These are phyloP conservation scores for Boechera stricta DNA, from an alignment of 345 rosid species.

Conservation along the genomic window DNA sequence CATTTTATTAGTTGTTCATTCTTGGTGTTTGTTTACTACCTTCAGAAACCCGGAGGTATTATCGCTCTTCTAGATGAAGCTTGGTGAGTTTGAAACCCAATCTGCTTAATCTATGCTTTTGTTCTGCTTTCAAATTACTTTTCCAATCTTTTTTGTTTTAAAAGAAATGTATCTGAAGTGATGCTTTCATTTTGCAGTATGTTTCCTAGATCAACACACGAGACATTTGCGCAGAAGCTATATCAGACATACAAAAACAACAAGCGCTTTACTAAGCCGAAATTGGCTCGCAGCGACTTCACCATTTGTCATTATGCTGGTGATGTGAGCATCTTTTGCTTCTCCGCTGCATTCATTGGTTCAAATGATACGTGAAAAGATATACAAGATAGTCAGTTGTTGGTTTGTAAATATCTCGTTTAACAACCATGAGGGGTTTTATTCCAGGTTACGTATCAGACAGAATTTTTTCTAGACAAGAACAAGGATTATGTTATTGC, in stretches of 20 bases:
- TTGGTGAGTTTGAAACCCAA: slow-evolving; percentile 64
- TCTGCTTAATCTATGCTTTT: not conserved
- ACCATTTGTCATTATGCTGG: slow-evolving; percentile 99
- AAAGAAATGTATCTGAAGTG: slow-evolving; percentile 25
- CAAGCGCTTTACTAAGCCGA: slow-evolving; percentile 93
- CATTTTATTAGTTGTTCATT: slow-evolving; percentile 21
- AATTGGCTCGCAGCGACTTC: slow-evolving; percentile 94
- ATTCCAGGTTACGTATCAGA: slow-evolving; percentile 93
- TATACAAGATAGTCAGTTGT: slow-evolving; percentile 22
- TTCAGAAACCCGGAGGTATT: slow-evolving; percentile 99
- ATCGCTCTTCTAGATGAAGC: slow-evolving; percentile 99
- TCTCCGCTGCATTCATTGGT: slow-evolving; percentile 19
- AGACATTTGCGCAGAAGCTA: slow-evolving; percentile 97
- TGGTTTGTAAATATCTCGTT: slow-evolving; percentile 27
- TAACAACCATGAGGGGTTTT: slow-evolving; percentile 29
- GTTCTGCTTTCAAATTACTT: slow-evolving; percentile 14
- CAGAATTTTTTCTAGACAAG: slow-evolving; percentile 94
- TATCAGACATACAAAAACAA: slow-evolving; percentile 95
- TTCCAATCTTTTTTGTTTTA: not conserved
- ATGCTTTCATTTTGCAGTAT: slow-evolving; percentile 61
- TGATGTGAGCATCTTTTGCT: slow-evolving; percentile 67
- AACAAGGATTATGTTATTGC: slow-evolving; percentile 99
- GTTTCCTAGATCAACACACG: slow-evolving; percentile 99
- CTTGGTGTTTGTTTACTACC: slow-evolving; percentile 16
- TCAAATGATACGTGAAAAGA: slow-evolving; percentile 25